Evolutionary conservation across 140 eudicot genomes (phyloP), one percentile per base, ranked within the genome.

Genomic region (Bidens hawaiensis): DNA sequence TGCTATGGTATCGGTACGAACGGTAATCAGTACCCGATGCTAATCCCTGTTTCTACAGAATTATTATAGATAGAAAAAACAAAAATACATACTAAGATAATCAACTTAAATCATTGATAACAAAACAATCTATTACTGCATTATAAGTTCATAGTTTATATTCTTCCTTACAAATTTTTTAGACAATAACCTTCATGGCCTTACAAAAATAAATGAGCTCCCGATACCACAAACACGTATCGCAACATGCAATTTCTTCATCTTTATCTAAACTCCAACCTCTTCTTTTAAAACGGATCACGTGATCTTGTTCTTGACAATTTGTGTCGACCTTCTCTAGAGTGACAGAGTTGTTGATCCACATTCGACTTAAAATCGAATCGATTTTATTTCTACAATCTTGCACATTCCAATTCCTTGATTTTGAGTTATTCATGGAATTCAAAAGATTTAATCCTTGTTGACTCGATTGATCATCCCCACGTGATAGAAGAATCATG

Each of bases 201-300:
- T 42, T 41, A 41, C 67, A 31, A 50, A 76, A 77, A 16, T 16
- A 17, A 12, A 9, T 1, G 7, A 71, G 65, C 24, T 76, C 78
- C 2, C 46, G 47, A 28, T 59, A 48, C 82, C 82, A 76, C 15
- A 47, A 59, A 43, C 82, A 76, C 2, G 60, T 62, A 11, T 65
- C 70, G 46, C 78, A 76, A 28, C 41, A 8, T 1, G 28, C 22
- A 51, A 26, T 34, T 5, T 27, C 22, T 2, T 18, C 26, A 10
- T 45, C 72, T 1, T 62, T 49, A 3, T 61, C 62, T 1, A 36
- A 16, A 31, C 47, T 56, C 67, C 67, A 45, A 30, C 18, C 21
- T 10, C 48, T 36, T 4, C 12, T 48, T 0, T 10, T 6, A 36
- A 53, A 66, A 8, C 5, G 19, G 6, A 16, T 3, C 0, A 3